phyloP scores from a whole-genome alignment of 2,329 filamentous ascomycete genomes.

The Triangularia verruculosa region DNA sequence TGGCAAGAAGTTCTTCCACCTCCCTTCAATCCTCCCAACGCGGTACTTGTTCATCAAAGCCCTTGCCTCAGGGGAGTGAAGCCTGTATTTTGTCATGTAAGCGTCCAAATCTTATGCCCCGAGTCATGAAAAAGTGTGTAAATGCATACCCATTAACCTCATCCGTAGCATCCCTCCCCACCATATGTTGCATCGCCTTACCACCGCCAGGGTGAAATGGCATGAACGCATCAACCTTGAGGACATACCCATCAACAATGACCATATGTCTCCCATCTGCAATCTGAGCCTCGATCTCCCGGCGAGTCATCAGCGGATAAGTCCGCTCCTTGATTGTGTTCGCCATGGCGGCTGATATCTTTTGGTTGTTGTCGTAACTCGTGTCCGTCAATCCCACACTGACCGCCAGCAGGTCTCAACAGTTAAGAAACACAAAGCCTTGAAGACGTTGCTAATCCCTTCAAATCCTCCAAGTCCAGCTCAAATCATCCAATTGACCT shows the following conservation, averaged over 20 bases:
- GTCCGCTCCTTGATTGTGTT: neutral
- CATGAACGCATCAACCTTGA: constrained; percentile 87
- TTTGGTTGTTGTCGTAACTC: neutral
- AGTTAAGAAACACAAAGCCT: neutral
- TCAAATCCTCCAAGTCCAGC: neutral
- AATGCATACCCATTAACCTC: constrained; percentile 81
- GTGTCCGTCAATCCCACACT: neutral
- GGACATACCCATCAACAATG: constrained; percentile 74
- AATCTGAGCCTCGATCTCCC: constrained; percentile 77
- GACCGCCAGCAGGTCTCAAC: neutral
- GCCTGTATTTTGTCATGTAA: constrained; percentile 45
- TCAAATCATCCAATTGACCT: neutral
- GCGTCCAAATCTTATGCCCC: neutral
- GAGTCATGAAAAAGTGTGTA: neutral
- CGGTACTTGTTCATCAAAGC: constrained; percentile 76
- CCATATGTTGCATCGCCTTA: constrained; percentile 88
- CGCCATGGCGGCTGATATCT: neutral
- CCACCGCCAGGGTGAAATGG: constrained; percentile 89
- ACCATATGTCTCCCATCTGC: constrained; percentile 76
- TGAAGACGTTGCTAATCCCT: neutral
- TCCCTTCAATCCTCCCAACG: constrained; percentile 76
- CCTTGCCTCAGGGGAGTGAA: constrained; percentile 78
- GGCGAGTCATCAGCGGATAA: constrained; percentile 34
- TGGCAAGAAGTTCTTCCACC: constrained; percentile 84
- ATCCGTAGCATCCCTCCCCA: constrained; percentile 89